Percentiles rank a stretch among this genome's conserved stretches.
These are phyloP conservation scores for Vanrija pseudolonga DNA, from an alignment of 1,284 basidiomycete genomes.

Conservation along the genomic window DNA sequence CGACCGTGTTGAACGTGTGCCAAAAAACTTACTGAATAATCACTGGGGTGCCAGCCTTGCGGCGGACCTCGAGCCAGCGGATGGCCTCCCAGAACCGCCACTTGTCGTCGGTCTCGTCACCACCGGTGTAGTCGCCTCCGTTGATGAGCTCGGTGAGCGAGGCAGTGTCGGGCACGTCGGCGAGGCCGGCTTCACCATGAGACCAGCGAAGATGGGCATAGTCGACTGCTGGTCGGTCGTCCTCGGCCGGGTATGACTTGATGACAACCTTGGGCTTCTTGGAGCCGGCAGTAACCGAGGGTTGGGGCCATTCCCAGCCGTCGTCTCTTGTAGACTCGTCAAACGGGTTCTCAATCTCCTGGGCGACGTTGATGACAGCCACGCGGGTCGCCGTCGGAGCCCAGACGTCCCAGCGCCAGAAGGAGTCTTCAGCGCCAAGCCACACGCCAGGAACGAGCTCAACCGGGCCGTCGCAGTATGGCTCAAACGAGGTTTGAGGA, in stretches of 20 bases:
- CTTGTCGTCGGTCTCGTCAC: conserved; percentile 7
- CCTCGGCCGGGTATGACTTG: conserved; percentile 13
- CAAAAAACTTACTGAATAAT: conserved; percentile 70
- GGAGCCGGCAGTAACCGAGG: neutral
- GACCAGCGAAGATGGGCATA: conserved; percentile 94
- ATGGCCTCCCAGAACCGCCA: conserved; percentile 73
- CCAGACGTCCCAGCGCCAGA: conserved; percentile 51
- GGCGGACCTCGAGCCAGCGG: conserved; percentile 71
- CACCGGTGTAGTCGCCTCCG: neutral
- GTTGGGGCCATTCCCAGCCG: conserved; percentile 4
- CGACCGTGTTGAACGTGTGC: neutral
- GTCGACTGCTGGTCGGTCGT: conserved; percentile 65
- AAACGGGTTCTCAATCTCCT: conserved; percentile 80
- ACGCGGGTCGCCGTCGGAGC: conserved; percentile 14
- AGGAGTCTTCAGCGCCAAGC: conserved; percentile 92
- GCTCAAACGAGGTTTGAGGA: conserved; percentile 34
- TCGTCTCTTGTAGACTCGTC: conserved; percentile 43
- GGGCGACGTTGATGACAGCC: conserved; percentile 82
- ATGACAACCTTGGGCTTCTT: conserved; percentile 22
- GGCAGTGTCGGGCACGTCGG: conserved; percentile 50
- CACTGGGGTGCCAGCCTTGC: conserved; percentile 69
- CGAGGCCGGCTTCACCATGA: conserved; percentile 85
- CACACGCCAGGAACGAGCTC: conserved; percentile 86
- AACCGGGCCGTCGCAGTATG: conserved; percentile 80
- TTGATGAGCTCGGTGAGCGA: conserved; percentile 22